Evolutionary conservation across 1,139 yeast genomes (phyloP), one percentile per base, ranked within the genome.

Genomic region (Pneumocystis sp.): DNA sequence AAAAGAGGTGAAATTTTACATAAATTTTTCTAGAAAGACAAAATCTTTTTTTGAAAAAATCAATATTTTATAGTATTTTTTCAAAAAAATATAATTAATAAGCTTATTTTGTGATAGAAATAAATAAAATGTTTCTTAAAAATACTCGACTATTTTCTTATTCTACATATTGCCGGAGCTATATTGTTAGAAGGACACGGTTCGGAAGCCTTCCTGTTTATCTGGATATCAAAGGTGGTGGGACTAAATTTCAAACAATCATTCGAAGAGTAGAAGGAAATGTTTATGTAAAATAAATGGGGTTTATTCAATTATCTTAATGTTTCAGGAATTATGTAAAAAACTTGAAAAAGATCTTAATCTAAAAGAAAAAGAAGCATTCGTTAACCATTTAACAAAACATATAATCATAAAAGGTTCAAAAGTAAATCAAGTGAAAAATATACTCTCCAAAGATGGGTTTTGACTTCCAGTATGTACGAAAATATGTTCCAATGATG

Each of bases 261-360:
- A 42, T 59, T 59, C 19, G 61, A 39, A 39, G 19, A 59, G 61
- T 59, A 39, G 45, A 39, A 39, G 61, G 61, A 59, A 31, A 59
- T 59, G 61, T 29, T 31, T 12, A 39, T 39, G 61, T 59, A 59
- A 21, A 8, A 50, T 12, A 2, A 4, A 10, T 25, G 7, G 17
- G 21, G 25, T 10, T 6, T 25, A 4, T 7, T 12, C 21, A 3
- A 25, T 50, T 50, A 17, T 50, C 34, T 50, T 25, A 50, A n/a
- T 1, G 8, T 50, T 12, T 25, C 10, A 50, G 57, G 57, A 50
- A 25, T 4, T 50, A 50, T 50, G 34, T 17, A 50, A 50, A 25
- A 50, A 50, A 50, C 31, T 50, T 1, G 57, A 25, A 50, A 50
- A 50, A 25, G 57, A 50, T 10, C 57, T 50, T 50, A 25, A 50